Conservation (phyloP, 2,329 filamentous ascomycete genomes). For the Rhynchosporium secalis region DNA sequence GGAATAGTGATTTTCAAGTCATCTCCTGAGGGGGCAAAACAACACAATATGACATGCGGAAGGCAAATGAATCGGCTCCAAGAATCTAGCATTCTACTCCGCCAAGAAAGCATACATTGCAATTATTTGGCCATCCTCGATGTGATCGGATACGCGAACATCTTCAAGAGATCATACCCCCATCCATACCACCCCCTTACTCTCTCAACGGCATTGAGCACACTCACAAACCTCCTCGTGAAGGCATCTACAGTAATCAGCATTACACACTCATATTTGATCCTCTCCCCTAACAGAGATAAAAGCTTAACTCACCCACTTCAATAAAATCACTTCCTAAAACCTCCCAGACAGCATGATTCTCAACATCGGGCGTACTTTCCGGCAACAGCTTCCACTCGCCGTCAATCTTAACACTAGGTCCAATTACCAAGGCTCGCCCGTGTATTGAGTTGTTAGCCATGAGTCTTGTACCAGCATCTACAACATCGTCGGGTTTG, state of each 20-base stretch:
- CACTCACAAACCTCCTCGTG: constrained; percentile 50
- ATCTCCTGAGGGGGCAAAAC: background rate
- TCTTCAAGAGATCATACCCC: constrained; percentile 26
- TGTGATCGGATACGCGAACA: constrained; percentile 13
- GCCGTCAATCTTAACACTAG: constrained; percentile 51
- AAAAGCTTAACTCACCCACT: constrained; percentile 35
- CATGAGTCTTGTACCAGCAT: constrained; percentile 61
- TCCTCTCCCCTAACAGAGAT: background rate
- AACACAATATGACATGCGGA: background rate
- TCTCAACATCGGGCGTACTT: constrained; percentile 32
- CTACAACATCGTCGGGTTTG: constrained; percentile 58
- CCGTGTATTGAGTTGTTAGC: constrained; percentile 59
- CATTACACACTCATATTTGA: no score
- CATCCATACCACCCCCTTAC: constrained; percentile 56
- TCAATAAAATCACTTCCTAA: constrained; percentile 60
- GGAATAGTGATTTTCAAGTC: no score
- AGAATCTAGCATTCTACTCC: background rate
- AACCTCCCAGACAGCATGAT: constrained; percentile 58
- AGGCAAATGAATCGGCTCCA: background rate
- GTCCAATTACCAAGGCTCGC: constrained; percentile 57
- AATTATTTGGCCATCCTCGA: constrained; percentile 10
- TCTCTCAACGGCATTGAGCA: constrained; percentile 53
- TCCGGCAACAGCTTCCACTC: constrained; percentile 36
- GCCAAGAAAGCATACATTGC: background rate
- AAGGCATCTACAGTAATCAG: constrained; percentile 49